phyloP scores from a whole-genome alignment of 2,329 filamentous ascomycete genomes.

The Verruconis gallopava region DNA sequence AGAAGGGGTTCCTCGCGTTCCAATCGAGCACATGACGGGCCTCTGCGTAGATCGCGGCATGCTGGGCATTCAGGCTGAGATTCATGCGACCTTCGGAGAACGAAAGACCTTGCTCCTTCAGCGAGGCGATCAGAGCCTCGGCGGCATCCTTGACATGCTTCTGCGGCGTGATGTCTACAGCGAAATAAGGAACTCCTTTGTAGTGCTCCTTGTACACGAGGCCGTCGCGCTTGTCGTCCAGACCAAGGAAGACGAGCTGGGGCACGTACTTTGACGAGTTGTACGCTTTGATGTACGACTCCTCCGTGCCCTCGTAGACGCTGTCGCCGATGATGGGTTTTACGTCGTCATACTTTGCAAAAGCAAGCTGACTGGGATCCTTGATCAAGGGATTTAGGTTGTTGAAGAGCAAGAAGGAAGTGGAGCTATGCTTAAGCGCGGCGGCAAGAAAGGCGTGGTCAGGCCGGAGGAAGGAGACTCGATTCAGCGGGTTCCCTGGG shows the following conservation, averaged over 20 bases:
- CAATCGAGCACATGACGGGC: constrained; percentile 82
- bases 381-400: constrained; percentile 61
- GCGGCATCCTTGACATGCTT: constrained; percentile 50
- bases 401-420: constrained; percentile 67
- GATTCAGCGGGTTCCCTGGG: constrained; percentile 58
- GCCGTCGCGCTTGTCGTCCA: constrained; percentile 48
- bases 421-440: constrained; percentile 52
- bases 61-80: constrained; percentile 45
- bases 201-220: constrained; percentile 56
- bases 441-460: constrained; percentile 57
- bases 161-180: constrained; percentile 71
- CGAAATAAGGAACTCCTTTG: constrained; percentile 72
- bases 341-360: constrained; percentile 56
- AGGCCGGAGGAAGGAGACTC: constrained; percentile 62
- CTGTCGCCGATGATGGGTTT: constrained; percentile 55
- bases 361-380: constrained; percentile 49
- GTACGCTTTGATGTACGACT: constrained; percentile 57
- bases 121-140: constrained; percentile 43
- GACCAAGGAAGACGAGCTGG: constrained; percentile 70
- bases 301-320: constrained; percentile 59
- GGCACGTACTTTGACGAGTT: constrained; percentile 57
- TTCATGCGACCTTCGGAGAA: constrained; percentile 56
- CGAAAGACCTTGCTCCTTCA: constrained; percentile 48
- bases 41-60: constrained; percentile 86
- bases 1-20: constrained; percentile 88